phyloP scores from a whole-genome alignment of 805 yeast species.

The Hanseniaspora singularis region DNA sequence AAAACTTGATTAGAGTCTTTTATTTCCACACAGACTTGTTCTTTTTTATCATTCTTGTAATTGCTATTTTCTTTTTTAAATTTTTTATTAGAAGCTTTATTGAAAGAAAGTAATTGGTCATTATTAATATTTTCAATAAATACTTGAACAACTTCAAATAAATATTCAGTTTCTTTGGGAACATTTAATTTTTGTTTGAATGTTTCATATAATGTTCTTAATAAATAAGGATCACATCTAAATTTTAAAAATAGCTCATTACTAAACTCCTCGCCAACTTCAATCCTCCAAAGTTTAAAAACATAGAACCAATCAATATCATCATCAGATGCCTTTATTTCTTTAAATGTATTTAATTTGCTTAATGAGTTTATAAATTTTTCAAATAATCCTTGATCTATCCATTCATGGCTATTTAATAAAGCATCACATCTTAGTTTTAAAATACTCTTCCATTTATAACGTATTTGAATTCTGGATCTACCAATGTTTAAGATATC shows the following conservation, averaged over 20 bases:
- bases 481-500: conserved; percentile 82
- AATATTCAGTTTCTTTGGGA: not conserved
- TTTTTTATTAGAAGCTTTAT: no score
- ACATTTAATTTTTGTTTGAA: not conserved
- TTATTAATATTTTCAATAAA: not conserved
- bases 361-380: not conserved
- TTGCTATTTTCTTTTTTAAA: no score
- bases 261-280: not conserved
- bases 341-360: not conserved
- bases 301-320: conserved; percentile 14
- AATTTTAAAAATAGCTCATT: not conserved
- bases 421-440: conserved; percentile 30
- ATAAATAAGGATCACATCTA: conserved; percentile 4
- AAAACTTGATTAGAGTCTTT: no score
- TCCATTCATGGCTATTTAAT: not conserved
- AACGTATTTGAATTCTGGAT: conserved; percentile 87
- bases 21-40: no score
- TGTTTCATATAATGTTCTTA: not conserved
- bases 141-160: not conserved
- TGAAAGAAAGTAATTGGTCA: no score
- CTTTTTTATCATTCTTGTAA: no score
- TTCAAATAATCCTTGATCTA: not conserved
- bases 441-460: conserved; percentile 80
- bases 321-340: conserved; percentile 10
- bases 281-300: conserved; percentile 2